Base-by-base conservation (phyloP, 2,329 filamentous ascomycete species). In the Cladophialophora yegresii region DNA sequence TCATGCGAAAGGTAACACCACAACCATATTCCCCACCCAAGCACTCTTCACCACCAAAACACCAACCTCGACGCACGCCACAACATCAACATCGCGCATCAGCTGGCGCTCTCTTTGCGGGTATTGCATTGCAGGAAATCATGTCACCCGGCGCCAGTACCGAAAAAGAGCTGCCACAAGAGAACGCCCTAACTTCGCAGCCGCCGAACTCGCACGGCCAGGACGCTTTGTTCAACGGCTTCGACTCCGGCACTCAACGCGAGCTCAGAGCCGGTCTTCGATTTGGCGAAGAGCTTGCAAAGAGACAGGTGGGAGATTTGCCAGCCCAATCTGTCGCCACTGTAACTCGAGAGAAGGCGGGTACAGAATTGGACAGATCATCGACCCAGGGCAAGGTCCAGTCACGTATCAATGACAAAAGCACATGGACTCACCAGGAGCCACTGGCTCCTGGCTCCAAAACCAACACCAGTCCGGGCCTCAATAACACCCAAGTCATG, bases 221-320 rank as follows among this genome's bases (percentile, higher is more conserved):
- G n/a, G 58, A 65, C 20, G 33, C 28, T 20, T 23, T 71, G 22
- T 70, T 69, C 47, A 59, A 63, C 23, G 76, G 74, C n/a, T 76
- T 81, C 54, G 72, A 75, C 49, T 67, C 71, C 8, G 73, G 75
- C 2, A 78, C 75, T 22, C 73, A 75, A 68, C 73, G 76, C 66
- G 76, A 79, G 65, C 63, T 81, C 61, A 73, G 75, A 64, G 77
- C 75, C 53, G 77, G 76, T 30, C 70, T 81, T 51, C 72, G 75
- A 9, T 75, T 81, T 67, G 79, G 77, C 8, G 78, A 81, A 65
- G 73, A 77, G 61, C 72, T 81, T 58, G 78, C 76, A 10, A 79
- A 74, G 66, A 72, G 74, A 51, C 74, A 74, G 51, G 71, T 64
- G 16, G 47, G 47, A 20, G 43, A 30, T 49, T 40, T 58, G 4